Conservation (phyloP, 2,329 filamentous ascomycete species). For the Berkeleyomyces basicola region DNA sequence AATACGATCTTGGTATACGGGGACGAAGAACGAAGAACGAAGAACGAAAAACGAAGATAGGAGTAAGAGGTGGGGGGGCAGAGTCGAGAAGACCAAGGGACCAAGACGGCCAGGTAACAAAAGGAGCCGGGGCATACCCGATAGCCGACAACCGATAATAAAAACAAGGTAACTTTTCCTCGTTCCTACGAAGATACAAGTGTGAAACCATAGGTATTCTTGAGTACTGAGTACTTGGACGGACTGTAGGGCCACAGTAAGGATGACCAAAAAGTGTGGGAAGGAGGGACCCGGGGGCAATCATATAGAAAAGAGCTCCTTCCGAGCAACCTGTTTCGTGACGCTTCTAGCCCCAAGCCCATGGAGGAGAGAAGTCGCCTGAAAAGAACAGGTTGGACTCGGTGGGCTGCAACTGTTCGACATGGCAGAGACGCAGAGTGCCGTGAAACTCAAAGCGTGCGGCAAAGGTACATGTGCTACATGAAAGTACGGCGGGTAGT, state of each 20-base stretch:
- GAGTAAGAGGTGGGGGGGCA: neutral
- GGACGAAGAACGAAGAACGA: too few relatives aligned
- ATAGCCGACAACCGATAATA: conserved; percentile 1
- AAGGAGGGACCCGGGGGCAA: neutral
- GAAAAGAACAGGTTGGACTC: neutral
- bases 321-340: neutral
- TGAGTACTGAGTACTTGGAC: too few relatives aligned
- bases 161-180: neutral
- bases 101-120: too few relatives aligned
- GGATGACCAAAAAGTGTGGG: neutral
- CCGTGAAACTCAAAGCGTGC: too few relatives aligned
- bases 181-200: neutral
- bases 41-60: neutral
- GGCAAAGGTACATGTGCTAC: too few relatives aligned
- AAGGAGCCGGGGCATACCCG: neutral
- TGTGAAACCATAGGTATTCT: neutral
- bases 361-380: neutral
- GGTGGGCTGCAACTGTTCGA: too few relatives aligned
- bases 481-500: too few relatives aligned
- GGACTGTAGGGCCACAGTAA: too few relatives aligned
- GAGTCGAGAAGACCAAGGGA: too few relatives aligned
- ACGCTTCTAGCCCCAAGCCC: neutral
- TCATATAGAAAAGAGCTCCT: neutral
- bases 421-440: neutral
- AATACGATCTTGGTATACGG: too few relatives aligned